Percentiles rank a stretch among this genome's conserved stretches.
These are phyloP conservation scores for Pseudogymnoascus sp. DNA, from an alignment of 2,329 filamentous ascomycete genomes.

Conservation along the genomic window DNA sequence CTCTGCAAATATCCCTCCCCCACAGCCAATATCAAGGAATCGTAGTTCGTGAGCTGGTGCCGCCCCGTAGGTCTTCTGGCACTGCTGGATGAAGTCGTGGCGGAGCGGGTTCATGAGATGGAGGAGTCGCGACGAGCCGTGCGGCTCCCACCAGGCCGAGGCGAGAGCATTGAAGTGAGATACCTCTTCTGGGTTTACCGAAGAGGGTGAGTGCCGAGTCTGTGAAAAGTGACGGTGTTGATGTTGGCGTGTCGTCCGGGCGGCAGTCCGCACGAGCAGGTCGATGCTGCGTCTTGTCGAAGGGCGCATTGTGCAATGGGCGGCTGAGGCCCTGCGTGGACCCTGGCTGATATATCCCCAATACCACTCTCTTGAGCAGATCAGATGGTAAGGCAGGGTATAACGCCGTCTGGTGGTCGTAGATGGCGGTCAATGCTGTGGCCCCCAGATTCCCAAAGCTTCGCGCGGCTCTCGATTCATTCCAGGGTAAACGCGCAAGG, in stretches of 20 bases:
- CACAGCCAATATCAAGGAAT: constrained; percentile 91
- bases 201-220: constrained; percentile 39
- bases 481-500: background rate
- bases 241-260: background rate
- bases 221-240: constrained; percentile 2
- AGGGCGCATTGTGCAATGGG: constrained; percentile 1
- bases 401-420: constrained; percentile 6
- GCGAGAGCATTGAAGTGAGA: constrained; percentile 92
- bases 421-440: constrained; percentile 4
- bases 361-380: background rate
- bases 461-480: background rate
- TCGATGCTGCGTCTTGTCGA: background rate
- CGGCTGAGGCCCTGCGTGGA: background rate
- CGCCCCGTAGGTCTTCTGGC: constrained; percentile 30
- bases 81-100: constrained; percentile 79
- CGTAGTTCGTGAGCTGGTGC: constrained; percentile 43
- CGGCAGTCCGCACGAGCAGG: background rate
- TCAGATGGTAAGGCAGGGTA: background rate
- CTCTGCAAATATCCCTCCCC: constrained; percentile 94
- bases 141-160: constrained; percentile 93
- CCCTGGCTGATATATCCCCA: constrained; percentile 1
- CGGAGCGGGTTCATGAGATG: constrained; percentile 98
- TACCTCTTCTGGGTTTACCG: constrained; percentile 82
- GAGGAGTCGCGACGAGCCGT: constrained; percentile 83
- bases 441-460: background rate